phyloP scores from a whole-genome alignment of 2,329 filamentous ascomycete genomes.

The Torrubiellomyces zombiae region DNA sequence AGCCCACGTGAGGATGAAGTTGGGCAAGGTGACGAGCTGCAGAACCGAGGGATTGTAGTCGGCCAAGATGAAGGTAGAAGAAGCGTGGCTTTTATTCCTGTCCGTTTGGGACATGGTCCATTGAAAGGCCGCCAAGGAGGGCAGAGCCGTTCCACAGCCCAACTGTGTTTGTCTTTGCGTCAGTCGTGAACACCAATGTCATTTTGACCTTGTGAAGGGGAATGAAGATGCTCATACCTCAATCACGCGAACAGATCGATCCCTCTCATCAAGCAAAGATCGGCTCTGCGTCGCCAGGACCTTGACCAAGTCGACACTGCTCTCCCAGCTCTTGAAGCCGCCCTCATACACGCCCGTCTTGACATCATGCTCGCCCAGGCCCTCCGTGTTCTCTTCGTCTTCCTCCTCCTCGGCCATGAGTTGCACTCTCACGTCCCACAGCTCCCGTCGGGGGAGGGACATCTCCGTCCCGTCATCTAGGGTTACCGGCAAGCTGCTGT shows the following conservation, averaged over 20 bases:
- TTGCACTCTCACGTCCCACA: slow-evolving; percentile 70
- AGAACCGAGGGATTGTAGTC: slow-evolving; percentile 72
- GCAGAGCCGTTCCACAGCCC: slow-evolving; percentile 63
- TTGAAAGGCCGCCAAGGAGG: slow-evolving; percentile 54
- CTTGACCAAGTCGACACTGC: slow-evolving; percentile 62
- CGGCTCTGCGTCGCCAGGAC: slow-evolving; percentile 33
- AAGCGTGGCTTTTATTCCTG: slow-evolving; percentile 4
- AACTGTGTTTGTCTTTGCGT: slow-evolving; percentile 30
- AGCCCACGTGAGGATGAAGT: slow-evolving; percentile 56
- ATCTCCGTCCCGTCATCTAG: slow-evolving; percentile 36
- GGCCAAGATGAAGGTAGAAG: slow-evolving; percentile 47
- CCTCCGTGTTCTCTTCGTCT: slow-evolving; percentile 18
- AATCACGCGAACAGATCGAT: slow-evolving; percentile 26
- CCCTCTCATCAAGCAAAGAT: slow-evolving; percentile 13
- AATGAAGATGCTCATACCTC: slow-evolving; percentile 27
- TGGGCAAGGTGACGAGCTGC: slow-evolving; percentile 63
- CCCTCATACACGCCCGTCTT: slow-evolving; percentile 73
- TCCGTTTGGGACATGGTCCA: slow-evolving; percentile 26
- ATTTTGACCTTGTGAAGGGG: not conserved
- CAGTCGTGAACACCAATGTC: not conserved
- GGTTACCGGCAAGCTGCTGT: slow-evolving; percentile 41
- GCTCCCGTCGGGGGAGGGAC: slow-evolving; percentile 52
- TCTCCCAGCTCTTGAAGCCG: slow-evolving; percentile 83
- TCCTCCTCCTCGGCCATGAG: slow-evolving; percentile 57
- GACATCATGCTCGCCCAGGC: slow-evolving; percentile 54